A percentile compares a stretch with the other conserved stretches of the same genome.
Conservation (phyloP, 2,329 filamentous ascomycete genomes). For the Magnaporthiopsis poae region DNA sequence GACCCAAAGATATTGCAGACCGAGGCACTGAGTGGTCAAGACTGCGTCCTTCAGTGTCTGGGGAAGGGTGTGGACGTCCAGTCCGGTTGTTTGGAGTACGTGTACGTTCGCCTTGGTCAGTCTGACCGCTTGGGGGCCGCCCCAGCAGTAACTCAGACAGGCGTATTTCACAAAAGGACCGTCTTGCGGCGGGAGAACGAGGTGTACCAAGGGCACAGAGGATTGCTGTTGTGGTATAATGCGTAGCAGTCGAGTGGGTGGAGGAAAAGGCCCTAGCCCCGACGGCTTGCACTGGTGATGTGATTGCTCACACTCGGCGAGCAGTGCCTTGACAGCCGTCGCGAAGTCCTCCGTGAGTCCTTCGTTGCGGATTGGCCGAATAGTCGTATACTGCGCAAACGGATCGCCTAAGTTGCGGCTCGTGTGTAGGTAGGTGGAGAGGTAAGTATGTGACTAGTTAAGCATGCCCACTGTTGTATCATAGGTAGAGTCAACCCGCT, state of each 20-base stretch:
- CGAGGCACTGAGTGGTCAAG: background rate
- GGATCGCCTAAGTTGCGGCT: too few relatives aligned
- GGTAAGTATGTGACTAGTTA: too few relatives aligned
- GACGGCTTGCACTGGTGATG: background rate
- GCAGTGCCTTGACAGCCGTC: too few relatives aligned
- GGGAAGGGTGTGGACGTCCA: background rate
- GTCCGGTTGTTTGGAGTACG: background rate
- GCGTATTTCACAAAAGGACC: background rate
- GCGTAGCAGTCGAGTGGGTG: background rate
- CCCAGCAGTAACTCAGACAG: conserved; percentile 8
- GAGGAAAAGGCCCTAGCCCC: too few relatives aligned
- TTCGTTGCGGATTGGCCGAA: background rate
- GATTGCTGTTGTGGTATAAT: background rate
- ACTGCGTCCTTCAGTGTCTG: conserved; percentile 7
- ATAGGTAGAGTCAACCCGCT: too few relatives aligned
- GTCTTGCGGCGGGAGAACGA: background rate
- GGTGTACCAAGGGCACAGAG: background rate
- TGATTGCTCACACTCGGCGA: too few relatives aligned
- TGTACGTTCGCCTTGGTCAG: background rate
- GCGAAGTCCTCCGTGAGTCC: background rate
- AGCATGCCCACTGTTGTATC: too few relatives aligned
- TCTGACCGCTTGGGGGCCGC: background rate
- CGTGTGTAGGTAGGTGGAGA: too few relatives aligned
- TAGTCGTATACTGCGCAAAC: too few relatives aligned
- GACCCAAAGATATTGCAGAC: background rate